Evolutionary conservation across 1,139 yeast species (phyloP).

Genomic region (Yamadazyma dendronema): DNA sequence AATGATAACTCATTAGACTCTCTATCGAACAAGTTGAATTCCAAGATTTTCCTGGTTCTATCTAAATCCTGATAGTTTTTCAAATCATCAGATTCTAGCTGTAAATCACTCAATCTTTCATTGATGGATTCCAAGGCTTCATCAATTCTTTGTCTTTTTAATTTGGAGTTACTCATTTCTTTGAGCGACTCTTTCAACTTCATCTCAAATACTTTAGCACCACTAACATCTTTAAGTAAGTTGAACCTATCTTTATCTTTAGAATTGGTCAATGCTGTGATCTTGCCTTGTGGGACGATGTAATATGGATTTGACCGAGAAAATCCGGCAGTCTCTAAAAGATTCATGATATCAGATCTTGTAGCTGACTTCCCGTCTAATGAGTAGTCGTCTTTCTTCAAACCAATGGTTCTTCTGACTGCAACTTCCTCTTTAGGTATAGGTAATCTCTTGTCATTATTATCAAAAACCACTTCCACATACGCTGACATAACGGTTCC

Average conservation of each 20-base stretch:
- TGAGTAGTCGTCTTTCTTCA: conserved; percentile 88
- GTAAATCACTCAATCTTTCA: conserved; percentile 72
- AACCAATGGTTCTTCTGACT: conserved; percentile 84
- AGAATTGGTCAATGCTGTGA: conserved; percentile 82
- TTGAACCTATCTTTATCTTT: conserved; percentile 78
- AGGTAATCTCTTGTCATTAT: conserved; percentile 73
- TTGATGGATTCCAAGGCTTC: conserved; percentile 71
- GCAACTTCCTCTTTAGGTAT: conserved; percentile 65
- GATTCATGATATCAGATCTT: conserved; percentile 75
- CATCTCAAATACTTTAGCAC: conserved; percentile 87
- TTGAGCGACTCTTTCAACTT: conserved; percentile 76
- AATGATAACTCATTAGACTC: conserved; percentile 63
- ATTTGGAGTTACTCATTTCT: conserved; percentile 73
- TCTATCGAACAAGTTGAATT: conserved; percentile 74
- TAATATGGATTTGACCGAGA: conserved; percentile 90
- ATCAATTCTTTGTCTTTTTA: conserved; percentile 70
- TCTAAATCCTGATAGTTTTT: conserved; percentile 68
- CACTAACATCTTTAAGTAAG: conserved; percentile 87
- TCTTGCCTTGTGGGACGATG: conserved; percentile 95
- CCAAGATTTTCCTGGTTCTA: conserved; percentile 65
- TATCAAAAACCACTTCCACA: conserved; percentile 87
- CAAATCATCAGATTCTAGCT: conserved; percentile 76
- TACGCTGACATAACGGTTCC: conserved; percentile 92
- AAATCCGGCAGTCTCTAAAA: conserved; percentile 90
- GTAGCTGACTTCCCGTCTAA: conserved; percentile 77